Base-by-base conservation (phyloP, 345 rosid species). In the Hirschfeldia incana region DNA sequence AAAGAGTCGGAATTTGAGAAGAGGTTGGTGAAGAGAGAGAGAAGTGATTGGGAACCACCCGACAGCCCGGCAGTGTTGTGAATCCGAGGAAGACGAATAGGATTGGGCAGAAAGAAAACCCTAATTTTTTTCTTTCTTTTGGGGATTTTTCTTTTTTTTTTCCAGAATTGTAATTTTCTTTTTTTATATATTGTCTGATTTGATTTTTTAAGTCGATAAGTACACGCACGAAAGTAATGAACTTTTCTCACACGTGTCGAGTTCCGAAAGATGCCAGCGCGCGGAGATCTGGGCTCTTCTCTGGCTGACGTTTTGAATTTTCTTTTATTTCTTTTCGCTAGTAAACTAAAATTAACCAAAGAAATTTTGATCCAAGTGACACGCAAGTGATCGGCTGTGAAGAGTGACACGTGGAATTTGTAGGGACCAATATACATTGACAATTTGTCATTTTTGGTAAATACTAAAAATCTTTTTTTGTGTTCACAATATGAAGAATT, bases 361-460 rank as follows among this genome's bases (percentile, higher is more conserved):
- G 57, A n/a, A 13, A 49, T 4, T 49, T 30, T 46, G 85, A 76
- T 60, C 83, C 89, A 84, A 74, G 76, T 75, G 86, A 79, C 84
- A 74, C 84, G 83, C 82, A 83, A 81, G 63, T 74, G 81, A 84
- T 76, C 69, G 86, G 78, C 82, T 78, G 17, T 27, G 69, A 76
- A 39, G 67, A 17, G 67, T 36, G 67, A 76, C 87, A 82, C 88
- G 86, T 86, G 85, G 83, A 0, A 49, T 4, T 1, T 8, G 53
- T 49, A 36, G 85, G 83, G 83, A 16, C 85, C 84, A 46, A 46
- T 5, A 57, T 16, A 12, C 32, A 33, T 26, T 32, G 21, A 57
- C 61, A 4, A 49, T 0, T 32, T 39, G 44, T 55, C 15, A 51
- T 2, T 42, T 65, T 77, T 57, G 63, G 29, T 65, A 33, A 2